Evolutionary conservation across 2,329 filamentous ascomycete species (phyloP).

Genomic region (Monilinia aucupariae): DNA sequence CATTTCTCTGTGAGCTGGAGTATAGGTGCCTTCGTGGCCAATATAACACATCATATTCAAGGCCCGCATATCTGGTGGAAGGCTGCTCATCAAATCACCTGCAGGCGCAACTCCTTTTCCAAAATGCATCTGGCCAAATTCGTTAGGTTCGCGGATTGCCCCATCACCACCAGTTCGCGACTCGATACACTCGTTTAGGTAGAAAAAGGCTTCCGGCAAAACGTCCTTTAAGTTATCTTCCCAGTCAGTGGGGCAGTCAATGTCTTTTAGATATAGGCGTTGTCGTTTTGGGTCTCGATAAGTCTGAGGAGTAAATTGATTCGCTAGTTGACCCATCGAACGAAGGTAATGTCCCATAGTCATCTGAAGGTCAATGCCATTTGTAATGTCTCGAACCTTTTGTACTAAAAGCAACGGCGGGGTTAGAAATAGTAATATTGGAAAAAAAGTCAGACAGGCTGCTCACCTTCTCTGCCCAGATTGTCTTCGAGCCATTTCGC

Average conservation of each 20-base stretch:
- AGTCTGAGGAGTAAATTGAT: slow-evolving; percentile 71
- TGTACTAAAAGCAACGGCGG: slow-evolving; percentile 54
- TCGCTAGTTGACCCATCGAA: slow-evolving; percentile 76
- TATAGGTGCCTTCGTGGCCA: slow-evolving; percentile 95
- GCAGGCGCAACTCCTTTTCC: slow-evolving; percentile 53
- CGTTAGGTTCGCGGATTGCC: slow-evolving; percentile 43
- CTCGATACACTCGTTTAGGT: slow-evolving; percentile 77
- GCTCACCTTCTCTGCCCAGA: slow-evolving; percentile 70
- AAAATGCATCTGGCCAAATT: slow-evolving; percentile 39
- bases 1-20: slow-evolving; percentile 94
- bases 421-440: slow-evolving; percentile 20
- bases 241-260: slow-evolving; percentile 89
- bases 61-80: slow-evolving; percentile 81
- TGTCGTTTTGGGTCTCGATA: slow-evolving; percentile 77
- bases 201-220: slow-evolving; percentile 79
- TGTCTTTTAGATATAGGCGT: slow-evolving; percentile 91
- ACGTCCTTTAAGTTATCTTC: slow-evolving; percentile 69
- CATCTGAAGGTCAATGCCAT: slow-evolving; percentile 70
- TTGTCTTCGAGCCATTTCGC: slow-evolving; percentile 73
- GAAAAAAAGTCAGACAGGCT: not conserved
- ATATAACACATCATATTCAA: slow-evolving; percentile 98
- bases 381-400: slow-evolving; percentile 73
- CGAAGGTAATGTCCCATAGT: slow-evolving; percentile 86
- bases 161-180: slow-evolving; percentile 47
- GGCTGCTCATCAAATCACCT: slow-evolving; percentile 90